phyloP scores from a whole-genome alignment of 371 early-diverging fungal species.

The Smittium culicis region DNA sequence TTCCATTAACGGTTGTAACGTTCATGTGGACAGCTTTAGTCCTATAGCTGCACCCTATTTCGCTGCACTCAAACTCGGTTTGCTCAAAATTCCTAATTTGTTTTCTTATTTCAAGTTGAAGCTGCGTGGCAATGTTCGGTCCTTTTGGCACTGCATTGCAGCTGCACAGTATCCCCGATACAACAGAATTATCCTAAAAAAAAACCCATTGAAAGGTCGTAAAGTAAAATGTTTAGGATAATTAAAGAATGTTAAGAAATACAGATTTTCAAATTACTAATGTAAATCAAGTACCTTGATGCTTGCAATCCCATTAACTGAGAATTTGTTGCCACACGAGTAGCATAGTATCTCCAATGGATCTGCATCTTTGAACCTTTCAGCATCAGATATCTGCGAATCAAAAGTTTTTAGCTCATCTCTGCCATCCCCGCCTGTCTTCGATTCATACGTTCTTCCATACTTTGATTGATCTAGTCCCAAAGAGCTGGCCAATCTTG shows the following conservation, averaged over 20 bases:
- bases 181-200: conserved; percentile 31
- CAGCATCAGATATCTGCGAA: conserved; percentile 65
- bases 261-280: too few species aligned
- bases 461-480: conserved; percentile 62
- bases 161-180: conserved; percentile 47
- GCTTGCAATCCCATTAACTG: conserved; percentile 43
- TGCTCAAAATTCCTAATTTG: conserved; percentile 56
- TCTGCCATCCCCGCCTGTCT: conserved; percentile 22
- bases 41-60: conserved; percentile 19
- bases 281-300: conserved; percentile 19
- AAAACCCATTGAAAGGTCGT: conserved; percentile 7
- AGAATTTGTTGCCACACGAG: conserved; percentile 38
- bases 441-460: not conserved
- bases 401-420: conserved; percentile 57
- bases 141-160: conserved; percentile 39
- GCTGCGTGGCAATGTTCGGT: conserved; percentile 42
- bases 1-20: conserved; percentile 26
- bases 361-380: conserved; percentile 64
- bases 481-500: conserved; percentile 68
- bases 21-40: not conserved
- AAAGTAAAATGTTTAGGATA: conserved; percentile 13
- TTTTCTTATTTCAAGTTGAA: conserved; percentile 44
- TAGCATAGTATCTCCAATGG: conserved; percentile 44
- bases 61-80: conserved; percentile 62
- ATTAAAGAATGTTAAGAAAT: too few species aligned